Conservation (phyloP, 2,329 filamentous ascomycete genomes). For the Pseudogymnoascus sp. region DNA sequence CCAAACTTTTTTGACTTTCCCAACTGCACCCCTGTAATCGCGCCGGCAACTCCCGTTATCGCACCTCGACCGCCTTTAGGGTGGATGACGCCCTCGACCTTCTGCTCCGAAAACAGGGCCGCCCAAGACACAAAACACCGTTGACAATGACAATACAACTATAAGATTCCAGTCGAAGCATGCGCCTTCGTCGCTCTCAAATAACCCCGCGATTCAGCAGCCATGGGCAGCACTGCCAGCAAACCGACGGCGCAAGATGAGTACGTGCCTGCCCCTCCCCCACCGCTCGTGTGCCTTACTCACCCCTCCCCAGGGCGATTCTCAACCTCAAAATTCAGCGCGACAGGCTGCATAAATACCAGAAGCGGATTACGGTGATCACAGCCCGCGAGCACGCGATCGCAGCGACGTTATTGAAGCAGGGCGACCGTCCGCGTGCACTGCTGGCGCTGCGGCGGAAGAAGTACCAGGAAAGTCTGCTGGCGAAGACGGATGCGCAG, state of each 20-base stretch:
- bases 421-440: slow-evolving; percentile 72
- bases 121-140: neutral
- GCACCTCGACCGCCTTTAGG: slow-evolving; percentile 9
- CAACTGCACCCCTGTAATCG: neutral
- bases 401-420: slow-evolving; percentile 72
- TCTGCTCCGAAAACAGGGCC: neutral
- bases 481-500: slow-evolving; percentile 84
- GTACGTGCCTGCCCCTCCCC: slow-evolving; percentile 41
- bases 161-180: neutral
- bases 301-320: slow-evolving; percentile 61
- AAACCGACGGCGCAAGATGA: slow-evolving; percentile 78
- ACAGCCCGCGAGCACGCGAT: slow-evolving; percentile 83
- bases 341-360: slow-evolving; percentile 94
- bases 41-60: slow-evolving; percentile 11
- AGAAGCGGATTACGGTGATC: slow-evolving; percentile 78
- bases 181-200: slow-evolving; percentile 1
- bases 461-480: slow-evolving; percentile 90
- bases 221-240: slow-evolving; percentile 62
- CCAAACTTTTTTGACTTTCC: slow-evolving; percentile 1
- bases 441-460: slow-evolving; percentile 85
- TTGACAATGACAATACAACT: slow-evolving; percentile 13
- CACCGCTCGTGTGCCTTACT: slow-evolving; percentile 13
- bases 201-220: slow-evolving; percentile 11
- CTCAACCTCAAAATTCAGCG: slow-evolving; percentile 96
- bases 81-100: neutral